Conservation (phyloP, 1,284 basidiomycete species). For the Melampsora abietis-canadensis region DNA sequence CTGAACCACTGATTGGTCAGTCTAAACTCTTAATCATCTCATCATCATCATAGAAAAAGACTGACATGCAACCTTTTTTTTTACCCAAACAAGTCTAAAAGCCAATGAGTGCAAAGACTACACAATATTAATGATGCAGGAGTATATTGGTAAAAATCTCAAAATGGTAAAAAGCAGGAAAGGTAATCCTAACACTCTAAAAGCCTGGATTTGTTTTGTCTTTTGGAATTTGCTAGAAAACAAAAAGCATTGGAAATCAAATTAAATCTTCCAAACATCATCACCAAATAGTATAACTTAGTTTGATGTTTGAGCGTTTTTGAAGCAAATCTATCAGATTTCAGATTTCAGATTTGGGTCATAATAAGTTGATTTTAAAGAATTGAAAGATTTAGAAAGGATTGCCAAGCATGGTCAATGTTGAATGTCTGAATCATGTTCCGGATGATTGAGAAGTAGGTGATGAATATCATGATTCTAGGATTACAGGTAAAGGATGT, state of each 20-base stretch:
- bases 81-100: slow-evolving; percentile 77
- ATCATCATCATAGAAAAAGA: too few relatives aligned
- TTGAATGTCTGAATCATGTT: slow-evolving; percentile 86
- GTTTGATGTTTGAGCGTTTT: slow-evolving; percentile 57
- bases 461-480: slow-evolving; percentile 98
- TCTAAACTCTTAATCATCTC: slow-evolving; percentile 1
- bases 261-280: slow-evolving; percentile 91
- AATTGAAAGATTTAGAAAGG: slow-evolving; percentile 76
- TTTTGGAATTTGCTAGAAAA: slow-evolving; percentile 64
- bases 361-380: slow-evolving; percentile 91
- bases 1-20: slow-evolving; percentile 59
- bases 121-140: slow-evolving; percentile 44
- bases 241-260: slow-evolving; percentile 84
- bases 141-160: not conserved
- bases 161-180: not conserved
- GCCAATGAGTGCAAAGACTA: slow-evolving; percentile 65
- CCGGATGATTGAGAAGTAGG: slow-evolving; percentile 92
- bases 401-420: slow-evolving; percentile 97
- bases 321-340: slow-evolving; percentile 65
- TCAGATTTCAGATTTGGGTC: slow-evolving; percentile 79
- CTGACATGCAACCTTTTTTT: too few relatives aligned
- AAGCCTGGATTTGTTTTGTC: slow-evolving; percentile 51
- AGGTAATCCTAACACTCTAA: not conserved
- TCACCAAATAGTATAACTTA: slow-evolving; percentile 85
- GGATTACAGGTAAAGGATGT: slow-evolving; percentile 39